Conservation (phyloP, 2,329 filamentous ascomycete genomes). For the Orbilia quercus region DNA sequence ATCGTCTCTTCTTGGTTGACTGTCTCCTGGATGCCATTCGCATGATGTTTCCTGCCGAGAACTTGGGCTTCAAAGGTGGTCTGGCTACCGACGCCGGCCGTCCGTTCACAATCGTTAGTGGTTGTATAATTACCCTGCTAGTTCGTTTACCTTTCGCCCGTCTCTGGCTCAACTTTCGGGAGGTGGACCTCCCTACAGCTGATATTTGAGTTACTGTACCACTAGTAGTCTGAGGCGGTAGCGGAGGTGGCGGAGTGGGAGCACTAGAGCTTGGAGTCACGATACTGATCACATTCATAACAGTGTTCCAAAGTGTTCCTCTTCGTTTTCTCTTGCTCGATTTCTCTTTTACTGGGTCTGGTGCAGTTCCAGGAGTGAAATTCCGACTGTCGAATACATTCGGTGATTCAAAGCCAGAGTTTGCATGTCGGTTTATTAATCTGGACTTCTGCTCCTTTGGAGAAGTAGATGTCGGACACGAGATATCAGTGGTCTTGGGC, state of each 20-base stretch:
- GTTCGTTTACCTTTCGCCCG: constrained; percentile 40
- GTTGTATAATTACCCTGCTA: constrained; percentile 47
- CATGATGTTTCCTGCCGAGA: constrained; percentile 51
- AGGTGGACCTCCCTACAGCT: constrained; percentile 29
- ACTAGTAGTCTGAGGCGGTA: constrained; percentile 7
- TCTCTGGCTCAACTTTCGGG: constrained; percentile 44
- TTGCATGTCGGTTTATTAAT: constrained; percentile 52
- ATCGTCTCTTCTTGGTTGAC: constrained; percentile 38
- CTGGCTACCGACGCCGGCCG: constrained; percentile 28
- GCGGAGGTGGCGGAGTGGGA: constrained; percentile 4
- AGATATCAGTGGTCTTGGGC: constrained; percentile 45
- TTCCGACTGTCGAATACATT: constrained; percentile 51
- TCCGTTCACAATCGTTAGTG: constrained; percentile 5
- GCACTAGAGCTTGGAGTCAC: constrained; percentile 32
- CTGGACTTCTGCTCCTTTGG: constrained; percentile 29
- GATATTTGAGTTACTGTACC: constrained; percentile 50
- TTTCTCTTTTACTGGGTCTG: constrained; percentile 27
- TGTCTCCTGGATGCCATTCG: constrained; percentile 32
- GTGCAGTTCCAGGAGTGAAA: constrained; percentile 17
- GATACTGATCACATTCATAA: constrained; percentile 48
- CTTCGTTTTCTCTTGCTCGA: constrained; percentile 45
- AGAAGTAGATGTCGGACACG: constrained; percentile 18
- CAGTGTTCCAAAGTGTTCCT: constrained; percentile 42
- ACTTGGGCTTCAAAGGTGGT: constrained; percentile 36
- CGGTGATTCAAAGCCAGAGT: constrained; percentile 46